These are phyloP conservation scores for Chondrus crispus DNA, from an alignment of 23 red algal species.

Conservation along the genomic window DNA sequence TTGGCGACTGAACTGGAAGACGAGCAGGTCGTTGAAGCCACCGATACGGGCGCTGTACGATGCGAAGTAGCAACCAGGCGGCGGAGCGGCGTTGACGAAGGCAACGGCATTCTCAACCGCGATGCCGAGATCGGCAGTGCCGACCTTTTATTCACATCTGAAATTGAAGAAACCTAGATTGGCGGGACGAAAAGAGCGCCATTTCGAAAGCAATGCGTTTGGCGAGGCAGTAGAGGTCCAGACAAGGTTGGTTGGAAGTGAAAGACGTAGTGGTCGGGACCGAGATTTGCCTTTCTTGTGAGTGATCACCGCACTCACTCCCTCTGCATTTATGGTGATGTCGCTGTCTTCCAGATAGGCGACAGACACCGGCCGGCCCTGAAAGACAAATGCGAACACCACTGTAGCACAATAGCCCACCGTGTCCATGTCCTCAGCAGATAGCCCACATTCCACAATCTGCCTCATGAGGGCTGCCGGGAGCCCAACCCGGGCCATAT, in stretches of 20 bases:
- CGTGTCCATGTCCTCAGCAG: background rate
- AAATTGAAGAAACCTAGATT: background rate
- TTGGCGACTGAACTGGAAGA: background rate
- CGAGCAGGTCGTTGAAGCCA: background rate
- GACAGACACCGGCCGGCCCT: background rate
- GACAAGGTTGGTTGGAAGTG: background rate
- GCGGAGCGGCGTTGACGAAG: background rate
- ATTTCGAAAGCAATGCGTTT: background rate
- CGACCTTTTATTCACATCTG: background rate
- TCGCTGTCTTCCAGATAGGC: background rate
- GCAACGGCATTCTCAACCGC: background rate
- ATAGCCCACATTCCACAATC: background rate
- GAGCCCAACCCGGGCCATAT: background rate
- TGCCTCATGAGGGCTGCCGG: background rate
- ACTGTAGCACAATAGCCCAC: background rate
- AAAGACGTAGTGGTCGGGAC: background rate
- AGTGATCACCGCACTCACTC: background rate
- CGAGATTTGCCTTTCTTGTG: background rate
- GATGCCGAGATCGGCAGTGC: background rate
- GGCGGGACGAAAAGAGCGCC: background rate
- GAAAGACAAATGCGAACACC: background rate
- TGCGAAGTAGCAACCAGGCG: background rate
- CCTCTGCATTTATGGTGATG: background rate
- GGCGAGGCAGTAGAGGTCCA: background rate
- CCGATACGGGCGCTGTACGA: background rate